Percentiles rank a stretch among this genome's conserved stretches.
Conservation (phyloP, 306 rosid genomes). For the Herpetospermum pedunculosum region DNA sequence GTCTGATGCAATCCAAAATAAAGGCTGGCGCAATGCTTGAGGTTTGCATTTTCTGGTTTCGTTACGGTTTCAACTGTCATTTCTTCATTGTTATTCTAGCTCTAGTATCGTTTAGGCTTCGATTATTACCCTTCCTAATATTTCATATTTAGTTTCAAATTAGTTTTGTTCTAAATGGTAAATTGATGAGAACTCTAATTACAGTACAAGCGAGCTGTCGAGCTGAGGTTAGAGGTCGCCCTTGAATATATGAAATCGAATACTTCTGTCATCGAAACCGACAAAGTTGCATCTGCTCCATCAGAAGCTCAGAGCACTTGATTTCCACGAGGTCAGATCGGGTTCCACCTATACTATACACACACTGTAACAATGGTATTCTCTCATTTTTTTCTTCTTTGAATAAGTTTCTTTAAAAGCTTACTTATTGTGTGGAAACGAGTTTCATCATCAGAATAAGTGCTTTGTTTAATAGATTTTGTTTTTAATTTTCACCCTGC, state of each 20-base stretch:
- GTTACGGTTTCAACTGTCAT: neutral
- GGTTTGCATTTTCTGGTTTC: slow-evolving; percentile 38
- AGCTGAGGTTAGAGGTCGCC: slow-evolving; percentile 63
- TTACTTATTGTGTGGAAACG: neutral
- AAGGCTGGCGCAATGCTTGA: slow-evolving; percentile 79
- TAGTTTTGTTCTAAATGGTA: neutral
- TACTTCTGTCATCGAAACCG: slow-evolving; percentile 21
- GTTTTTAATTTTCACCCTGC: slow-evolving; percentile 14
- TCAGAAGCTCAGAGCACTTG: slow-evolving; percentile 19
- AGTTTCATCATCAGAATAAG: neutral
- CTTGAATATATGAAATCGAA: slow-evolving; percentile 34
- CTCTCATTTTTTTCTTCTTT: slow-evolving; percentile 16
- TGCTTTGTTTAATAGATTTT: neutral
- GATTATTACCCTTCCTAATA: neutral
- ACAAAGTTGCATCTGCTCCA: slow-evolving; percentile 19
- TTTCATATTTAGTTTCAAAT: neutral
- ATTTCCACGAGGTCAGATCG: slow-evolving; percentile 8
- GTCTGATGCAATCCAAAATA: slow-evolving; percentile 92
- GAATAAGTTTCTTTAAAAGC: slow-evolving; percentile 15
- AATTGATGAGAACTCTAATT: slow-evolving; percentile 7
- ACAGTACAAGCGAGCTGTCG: slow-evolving; percentile 91
- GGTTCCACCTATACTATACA: slow-evolving; percentile 3
- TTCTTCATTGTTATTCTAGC: neutral
- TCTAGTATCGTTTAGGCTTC: neutral
- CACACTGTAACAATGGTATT: neutral